Conservation (phyloP, 257 asterid genomes). For the Coffea canephora region DNA sequence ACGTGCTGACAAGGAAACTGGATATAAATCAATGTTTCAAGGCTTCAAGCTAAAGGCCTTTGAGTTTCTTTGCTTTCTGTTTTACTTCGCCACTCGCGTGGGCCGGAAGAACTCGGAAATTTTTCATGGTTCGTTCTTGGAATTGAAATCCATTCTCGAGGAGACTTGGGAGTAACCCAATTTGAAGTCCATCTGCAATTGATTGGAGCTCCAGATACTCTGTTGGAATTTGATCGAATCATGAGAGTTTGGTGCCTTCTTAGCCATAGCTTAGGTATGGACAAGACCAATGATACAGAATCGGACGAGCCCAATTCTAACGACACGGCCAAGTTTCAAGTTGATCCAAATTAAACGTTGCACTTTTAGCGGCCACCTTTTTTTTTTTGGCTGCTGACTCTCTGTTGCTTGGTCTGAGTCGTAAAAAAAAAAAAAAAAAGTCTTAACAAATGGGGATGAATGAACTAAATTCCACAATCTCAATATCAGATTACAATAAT, state of each 20-base stretch:
- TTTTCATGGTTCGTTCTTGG: too few relatives aligned
- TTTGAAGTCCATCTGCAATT: background rate
- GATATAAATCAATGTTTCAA: background rate
- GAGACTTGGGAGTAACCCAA: background rate
- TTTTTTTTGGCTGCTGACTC: background rate
- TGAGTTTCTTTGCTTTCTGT: background rate
- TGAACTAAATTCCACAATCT: background rate
- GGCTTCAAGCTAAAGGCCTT: too few relatives aligned
- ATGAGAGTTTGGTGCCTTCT: background rate
- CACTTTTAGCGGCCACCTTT: background rate
- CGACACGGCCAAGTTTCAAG: background rate
- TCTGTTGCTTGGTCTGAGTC: background rate
- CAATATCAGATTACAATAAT: background rate
- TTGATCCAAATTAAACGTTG: background rate
- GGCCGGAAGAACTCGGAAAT: background rate
- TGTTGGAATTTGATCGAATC: background rate
- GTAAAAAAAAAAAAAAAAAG: background rate
- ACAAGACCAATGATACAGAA: background rate
- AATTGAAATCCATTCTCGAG: background rate
- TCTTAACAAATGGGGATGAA: too few relatives aligned
- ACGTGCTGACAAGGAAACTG: background rate
- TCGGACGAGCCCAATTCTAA: background rate
- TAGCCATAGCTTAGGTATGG: too few relatives aligned
- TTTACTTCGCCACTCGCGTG: background rate
- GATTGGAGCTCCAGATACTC: background rate